These are phyloP conservation scores for Mortierella sp. DNA, from an alignment of 371 early-diverging fungal genomes.

Conservation along the genomic window DNA sequence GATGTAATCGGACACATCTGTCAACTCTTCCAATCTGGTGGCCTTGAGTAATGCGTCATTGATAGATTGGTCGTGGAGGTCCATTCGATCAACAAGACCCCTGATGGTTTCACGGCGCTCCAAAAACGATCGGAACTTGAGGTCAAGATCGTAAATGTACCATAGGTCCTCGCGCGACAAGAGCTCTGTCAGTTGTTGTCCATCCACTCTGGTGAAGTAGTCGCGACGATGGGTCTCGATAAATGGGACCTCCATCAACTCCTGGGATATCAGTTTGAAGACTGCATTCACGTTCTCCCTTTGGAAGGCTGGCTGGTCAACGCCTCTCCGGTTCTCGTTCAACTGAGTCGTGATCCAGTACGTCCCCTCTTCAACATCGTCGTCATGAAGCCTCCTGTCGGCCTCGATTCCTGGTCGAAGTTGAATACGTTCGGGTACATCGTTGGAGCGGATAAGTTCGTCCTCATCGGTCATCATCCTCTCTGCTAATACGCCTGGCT, in stretches of 20 bases:
- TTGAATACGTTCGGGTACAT: constrained; percentile 96
- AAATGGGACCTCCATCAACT: constrained; percentile 92
- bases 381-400: constrained; percentile 51
- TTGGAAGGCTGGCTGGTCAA: constrained; percentile 38
- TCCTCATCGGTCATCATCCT: constrained; percentile 94
- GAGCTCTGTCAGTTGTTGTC: constrained; percentile 59
- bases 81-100: constrained; percentile 58
- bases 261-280: constrained; percentile 77
- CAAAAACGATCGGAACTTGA: constrained; percentile 78
- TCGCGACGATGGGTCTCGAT: constrained; percentile 90
- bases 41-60: constrained; percentile 60
- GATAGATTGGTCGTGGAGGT: constrained; percentile 63
- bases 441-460: constrained; percentile 86
- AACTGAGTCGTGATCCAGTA: constrained; percentile 62
- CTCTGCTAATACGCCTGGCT: constrained; percentile 89
- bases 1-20: constrained; percentile 82
- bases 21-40: constrained; percentile 75
- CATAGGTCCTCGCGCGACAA: constrained; percentile 83
- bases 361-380: constrained; percentile 65
- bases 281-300: constrained; percentile 58
- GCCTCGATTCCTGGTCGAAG: constrained; percentile 54
- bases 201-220: constrained; percentile 69
- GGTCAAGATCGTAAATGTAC: constrained; percentile 89
- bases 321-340: constrained; percentile 53
- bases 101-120: constrained; percentile 62